Percentiles rank a stretch among this genome's conserved stretches.
Conservation (phyloP, 2,329 filamentous ascomycete genomes). For the Geoglossum cookeanum region DNA sequence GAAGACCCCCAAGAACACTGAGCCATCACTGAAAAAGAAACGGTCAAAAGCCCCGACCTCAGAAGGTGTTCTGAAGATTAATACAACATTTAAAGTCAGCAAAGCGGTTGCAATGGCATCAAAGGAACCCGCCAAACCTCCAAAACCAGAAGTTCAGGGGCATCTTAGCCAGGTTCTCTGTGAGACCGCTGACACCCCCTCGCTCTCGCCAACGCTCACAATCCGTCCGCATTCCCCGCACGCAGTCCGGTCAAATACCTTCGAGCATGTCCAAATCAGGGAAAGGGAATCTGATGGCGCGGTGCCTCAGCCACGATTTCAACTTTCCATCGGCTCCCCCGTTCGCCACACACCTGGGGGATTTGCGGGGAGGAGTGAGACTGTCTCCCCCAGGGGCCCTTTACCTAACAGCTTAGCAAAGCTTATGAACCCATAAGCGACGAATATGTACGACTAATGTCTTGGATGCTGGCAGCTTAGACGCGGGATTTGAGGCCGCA, state of each 20-base stretch:
- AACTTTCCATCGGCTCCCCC: neutral
- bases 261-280: neutral
- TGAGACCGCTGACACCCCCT: neutral
- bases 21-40: neutral
- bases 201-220: neutral
- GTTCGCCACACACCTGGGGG: neutral
- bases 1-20: neutral
- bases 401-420: neutral
- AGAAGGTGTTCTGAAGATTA: conserved; percentile 16
- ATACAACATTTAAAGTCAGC: conserved; percentile 17
- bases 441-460: neutral
- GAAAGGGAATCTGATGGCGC: neutral
- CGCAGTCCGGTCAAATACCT: neutral
- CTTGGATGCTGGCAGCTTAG: neutral
- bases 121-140: neutral
- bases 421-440: neutral
- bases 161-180: neutral
- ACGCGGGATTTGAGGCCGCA: neutral
- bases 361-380: neutral
- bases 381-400: neutral
- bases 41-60: conserved; percentile 10
- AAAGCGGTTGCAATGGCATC: conserved; percentile 11
- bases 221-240: neutral
- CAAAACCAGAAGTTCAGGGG: neutral
- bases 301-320: neutral